Conservation (phyloP, 176 grass and related monocot species). For the Avena insularis region DNA sequence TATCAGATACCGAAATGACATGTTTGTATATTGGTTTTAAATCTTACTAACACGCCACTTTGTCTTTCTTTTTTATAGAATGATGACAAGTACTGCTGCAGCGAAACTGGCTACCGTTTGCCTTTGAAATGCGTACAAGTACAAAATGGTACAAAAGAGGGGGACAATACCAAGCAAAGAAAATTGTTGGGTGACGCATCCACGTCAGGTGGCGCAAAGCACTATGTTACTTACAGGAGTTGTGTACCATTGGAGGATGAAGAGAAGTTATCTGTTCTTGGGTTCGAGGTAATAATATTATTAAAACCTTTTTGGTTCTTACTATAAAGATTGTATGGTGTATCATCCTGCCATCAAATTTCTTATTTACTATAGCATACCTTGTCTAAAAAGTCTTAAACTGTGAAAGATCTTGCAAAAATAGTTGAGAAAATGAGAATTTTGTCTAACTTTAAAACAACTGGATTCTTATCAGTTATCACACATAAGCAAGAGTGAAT, state of each 20-base stretch:
- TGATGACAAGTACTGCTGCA: slow-evolving; percentile 86
- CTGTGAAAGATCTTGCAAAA: neutral
- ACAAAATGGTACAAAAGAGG: slow-evolving; percentile 56
- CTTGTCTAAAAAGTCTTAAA: neutral
- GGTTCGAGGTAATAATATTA: slow-evolving; percentile 83
- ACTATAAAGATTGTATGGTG: slow-evolving; percentile 4
- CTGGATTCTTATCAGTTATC: neutral
- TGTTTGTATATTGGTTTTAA: slow-evolving; percentile 14
- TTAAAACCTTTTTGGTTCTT: slow-evolving; percentile 1
- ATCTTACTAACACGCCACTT: slow-evolving; percentile 26
- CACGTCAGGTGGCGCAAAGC: slow-evolving; percentile 38
- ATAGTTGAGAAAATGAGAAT: slow-evolving; percentile 8
- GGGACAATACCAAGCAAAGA: slow-evolving; percentile 60
- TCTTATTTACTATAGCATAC: neutral
- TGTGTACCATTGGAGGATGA: slow-evolving; percentile 73
- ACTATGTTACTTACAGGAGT: slow-evolving; percentile 89
- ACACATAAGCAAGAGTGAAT: neutral
- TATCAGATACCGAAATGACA: slow-evolving; percentile 10
- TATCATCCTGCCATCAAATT: slow-evolving; percentile 13
- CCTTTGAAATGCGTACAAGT: slow-evolving; percentile 81
- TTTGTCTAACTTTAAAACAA: neutral
- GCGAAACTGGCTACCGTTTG: slow-evolving; percentile 90
- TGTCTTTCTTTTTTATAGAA: slow-evolving; percentile 52
- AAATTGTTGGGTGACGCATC: slow-evolving; percentile 71
- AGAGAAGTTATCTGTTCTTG: slow-evolving; percentile 85